These are phyloP conservation scores for Quercus ilex DNA, from an alignment of 306 rosid genomes.

Conservation along the genomic window DNA sequence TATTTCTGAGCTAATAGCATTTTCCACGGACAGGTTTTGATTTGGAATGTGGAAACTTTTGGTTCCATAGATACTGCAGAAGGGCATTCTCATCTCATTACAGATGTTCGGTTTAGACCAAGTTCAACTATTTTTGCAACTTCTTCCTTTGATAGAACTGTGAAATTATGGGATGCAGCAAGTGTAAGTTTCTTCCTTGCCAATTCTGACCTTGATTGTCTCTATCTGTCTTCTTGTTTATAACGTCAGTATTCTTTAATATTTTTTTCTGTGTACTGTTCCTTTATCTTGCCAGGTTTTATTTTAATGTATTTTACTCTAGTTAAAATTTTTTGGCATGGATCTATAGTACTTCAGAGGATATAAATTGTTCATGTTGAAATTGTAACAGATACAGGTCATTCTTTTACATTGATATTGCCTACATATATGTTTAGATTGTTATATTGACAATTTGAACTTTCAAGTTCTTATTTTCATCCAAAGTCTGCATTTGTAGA, in stretches of 20 bases:
- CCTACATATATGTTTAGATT: not conserved
- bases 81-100: slow-evolving; percentile 46
- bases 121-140: slow-evolving; percentile 58
- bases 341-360: not conserved
- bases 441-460: not conserved
- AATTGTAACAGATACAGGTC: not conserved
- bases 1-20: slow-evolving; percentile 18
- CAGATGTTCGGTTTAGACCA: slow-evolving; percentile 61
- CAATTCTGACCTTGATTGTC: slow-evolving; percentile 11
- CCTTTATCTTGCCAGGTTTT: not conserved
- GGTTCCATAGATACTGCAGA: slow-evolving; percentile 33
- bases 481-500: not conserved
- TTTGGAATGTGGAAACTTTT: slow-evolving; percentile 57
- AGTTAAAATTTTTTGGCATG: not conserved
- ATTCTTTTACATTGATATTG: not conserved
- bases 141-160: slow-evolving; percentile 59
- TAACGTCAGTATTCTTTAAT: not conserved
- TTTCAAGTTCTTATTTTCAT: not conserved
- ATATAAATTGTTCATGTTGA: not conserved
- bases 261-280: not conserved
- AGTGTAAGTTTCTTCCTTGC: slow-evolving; percentile 36
- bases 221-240: not conserved
- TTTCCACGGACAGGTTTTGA: slow-evolving; percentile 42
- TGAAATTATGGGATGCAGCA: slow-evolving; percentile 61
- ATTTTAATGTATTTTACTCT: not conserved